Evolutionary conservation across 2,329 filamentous ascomycete species (phyloP).

Genomic region (Diaporthe ampelina): DNA sequence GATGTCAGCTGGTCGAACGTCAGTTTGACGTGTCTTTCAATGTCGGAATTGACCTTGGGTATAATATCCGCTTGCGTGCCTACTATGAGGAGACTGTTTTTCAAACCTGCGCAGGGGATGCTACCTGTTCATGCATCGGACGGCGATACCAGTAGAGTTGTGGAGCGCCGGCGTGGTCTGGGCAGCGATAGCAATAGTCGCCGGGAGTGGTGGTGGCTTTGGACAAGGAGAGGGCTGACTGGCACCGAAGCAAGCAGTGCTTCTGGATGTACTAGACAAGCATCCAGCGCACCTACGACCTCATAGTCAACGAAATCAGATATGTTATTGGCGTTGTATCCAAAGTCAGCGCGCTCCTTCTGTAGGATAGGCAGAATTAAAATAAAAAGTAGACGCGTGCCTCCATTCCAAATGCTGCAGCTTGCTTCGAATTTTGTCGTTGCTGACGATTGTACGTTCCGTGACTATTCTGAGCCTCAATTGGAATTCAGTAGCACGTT

Average conservation of each 20-base stretch:
- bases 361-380: too few species aligned
- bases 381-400: too few species aligned
- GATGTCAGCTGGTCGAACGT: slow-evolving; percentile 14
- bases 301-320: background rate
- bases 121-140: background rate
- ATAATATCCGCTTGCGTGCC: slow-evolving; percentile 22
- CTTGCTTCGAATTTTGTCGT: too few species aligned
- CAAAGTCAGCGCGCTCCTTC: too few species aligned
- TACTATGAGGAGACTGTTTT: slow-evolving; percentile 9
- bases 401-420: too few species aligned
- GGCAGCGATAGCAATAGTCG: background rate
- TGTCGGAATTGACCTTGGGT: slow-evolving; percentile 4
- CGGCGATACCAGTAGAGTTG: background rate
- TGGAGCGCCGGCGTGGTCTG: background rate
- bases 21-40: slow-evolving; percentile 5
- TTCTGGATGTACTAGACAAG: background rate
- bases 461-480: too few species aligned
- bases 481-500: too few species aligned
- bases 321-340: too few species aligned
- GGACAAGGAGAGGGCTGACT: slow-evolving; percentile 8
- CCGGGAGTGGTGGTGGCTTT: slow-evolving; percentile 20
- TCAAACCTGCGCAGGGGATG: background rate
- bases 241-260: background rate
- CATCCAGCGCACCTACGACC: background rate
- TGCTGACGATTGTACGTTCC: too few species aligned